Base-by-base conservation (phyloP, 2,329 filamentous ascomycete species). In the Verticillium isaacii region DNA sequence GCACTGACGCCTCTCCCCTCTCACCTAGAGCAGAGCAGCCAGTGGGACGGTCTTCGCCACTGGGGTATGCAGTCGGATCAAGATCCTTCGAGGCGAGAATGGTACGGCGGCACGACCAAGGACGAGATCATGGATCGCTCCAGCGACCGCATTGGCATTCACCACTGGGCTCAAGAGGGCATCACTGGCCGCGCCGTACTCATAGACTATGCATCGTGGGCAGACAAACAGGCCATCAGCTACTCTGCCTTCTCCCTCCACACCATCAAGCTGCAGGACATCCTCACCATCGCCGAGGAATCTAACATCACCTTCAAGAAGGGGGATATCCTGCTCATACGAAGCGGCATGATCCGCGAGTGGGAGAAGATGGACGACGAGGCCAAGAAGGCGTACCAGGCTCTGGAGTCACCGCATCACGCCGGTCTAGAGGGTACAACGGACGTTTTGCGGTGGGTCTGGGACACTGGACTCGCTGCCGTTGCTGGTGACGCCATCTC, bases 321-420 rank as follows among this genome's bases (percentile, higher is more conserved):
- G 2, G 83, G 83, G 2, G 83, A 85, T 60, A 79, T 85, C n/a
- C 72, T 86, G 7, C 77, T 86, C 61, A 58, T 79, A n/a, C 72
- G 75, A 37, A 70, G 68, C 9, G 76, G 77, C n/a, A 73, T 70
- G 58, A 70, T 71, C 3, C 25, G 25, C n/a, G 65, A 61, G 19
- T 72, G 71, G 4, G 73, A 74, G 64, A 64, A 74, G 29, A 68
- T 74, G 15, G 61, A 61, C 5, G 25, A 57, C 1, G 59, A 54
- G 0, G 66, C 66, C 17, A 70, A 71, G 15, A 64, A 66, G 41
- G 73, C 66, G 41, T 59, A 75, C 32, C 64, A 71, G n/a, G 34
- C 66, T n/a, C 65, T 68, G 45, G 29, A 64, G 52, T 58, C 61
- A 57, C 71, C 74, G 12, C 62, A 68, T 15, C 76, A 75, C 61